Conservation (phyloP, 2,329 filamentous ascomycete species). For the Pseudogymnoascus pannorum region DNA sequence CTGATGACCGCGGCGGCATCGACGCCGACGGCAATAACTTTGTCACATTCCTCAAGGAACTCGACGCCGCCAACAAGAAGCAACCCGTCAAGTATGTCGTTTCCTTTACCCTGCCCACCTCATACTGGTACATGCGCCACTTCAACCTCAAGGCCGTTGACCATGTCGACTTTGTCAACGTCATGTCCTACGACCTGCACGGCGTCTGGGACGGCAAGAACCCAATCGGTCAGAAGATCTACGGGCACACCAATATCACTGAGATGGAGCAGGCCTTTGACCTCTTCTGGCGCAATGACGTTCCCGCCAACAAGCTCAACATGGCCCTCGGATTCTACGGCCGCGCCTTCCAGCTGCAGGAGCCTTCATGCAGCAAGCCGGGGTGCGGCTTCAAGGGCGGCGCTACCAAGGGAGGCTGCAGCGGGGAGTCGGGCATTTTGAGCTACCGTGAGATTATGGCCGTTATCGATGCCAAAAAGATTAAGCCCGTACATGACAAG, state of each 20-base stretch:
- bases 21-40: constrained; percentile 30
- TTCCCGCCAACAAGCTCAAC: constrained; percentile 35
- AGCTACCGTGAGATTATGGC: constrained; percentile 31
- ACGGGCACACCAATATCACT: constrained; percentile 39
- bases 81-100: constrained; percentile 21
- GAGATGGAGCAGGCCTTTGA: constrained; percentile 37
- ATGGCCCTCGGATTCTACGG: constrained; percentile 43
- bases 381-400: constrained; percentile 21
- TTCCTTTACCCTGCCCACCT: constrained; percentile 25
- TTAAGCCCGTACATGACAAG: constrained; percentile 17
- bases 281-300: constrained; percentile 39
- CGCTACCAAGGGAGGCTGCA: constrained; percentile 26
- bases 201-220: constrained; percentile 30
- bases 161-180: constrained; percentile 21
- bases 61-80: constrained; percentile 18
- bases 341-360: constrained; percentile 20
- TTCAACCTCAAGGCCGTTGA: background rate
- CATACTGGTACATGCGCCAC: constrained; percentile 25
- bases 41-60: constrained; percentile 26
- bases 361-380: constrained; percentile 19
- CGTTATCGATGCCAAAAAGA: constrained; percentile 20
- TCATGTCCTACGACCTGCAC: constrained; percentile 22
- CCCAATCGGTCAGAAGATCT: constrained; percentile 29
- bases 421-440: constrained; percentile 27
- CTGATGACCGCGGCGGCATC: constrained; percentile 29